Evolutionary conservation across 2,329 filamentous ascomycete genomes (phyloP).

Genomic region (Helminthosporium solani): DNA sequence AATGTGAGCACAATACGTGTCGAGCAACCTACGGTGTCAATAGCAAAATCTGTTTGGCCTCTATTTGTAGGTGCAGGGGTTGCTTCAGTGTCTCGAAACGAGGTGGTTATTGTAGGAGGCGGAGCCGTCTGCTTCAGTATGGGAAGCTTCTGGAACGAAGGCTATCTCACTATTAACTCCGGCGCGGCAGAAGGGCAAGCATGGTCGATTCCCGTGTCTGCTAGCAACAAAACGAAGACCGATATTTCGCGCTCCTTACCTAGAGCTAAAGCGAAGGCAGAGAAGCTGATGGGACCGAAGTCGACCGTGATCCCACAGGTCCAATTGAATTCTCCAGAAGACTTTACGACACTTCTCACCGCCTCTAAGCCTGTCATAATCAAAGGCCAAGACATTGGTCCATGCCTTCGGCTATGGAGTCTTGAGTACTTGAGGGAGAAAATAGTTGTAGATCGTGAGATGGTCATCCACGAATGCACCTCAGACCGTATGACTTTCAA

Average conservation of each 20-base stretch:
- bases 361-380: slow-evolving; percentile 65
- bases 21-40: slow-evolving; percentile 19
- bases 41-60: slow-evolving; percentile 52
- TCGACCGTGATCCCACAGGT: slow-evolving; percentile 52
- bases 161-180: slow-evolving; percentile 23
- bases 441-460: slow-evolving; percentile 48
- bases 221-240: neutral
- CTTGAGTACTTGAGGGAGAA: slow-evolving; percentile 64
- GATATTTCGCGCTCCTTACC: slow-evolving; percentile 5
- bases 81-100: slow-evolving; percentile 48
- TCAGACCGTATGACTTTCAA: slow-evolving; percentile 74
- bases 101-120: slow-evolving; percentile 69
- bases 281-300: slow-evolving; percentile 12
- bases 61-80: slow-evolving; percentile 70
- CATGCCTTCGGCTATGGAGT: slow-evolving; percentile 68
- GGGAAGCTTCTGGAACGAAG: slow-evolving; percentile 75
- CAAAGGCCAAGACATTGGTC: slow-evolving; percentile 64
- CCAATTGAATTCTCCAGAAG: slow-evolving; percentile 52
- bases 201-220: slow-evolving; percentile 16
- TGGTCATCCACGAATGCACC: slow-evolving; percentile 71
- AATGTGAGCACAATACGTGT: slow-evolving; percentile 20
- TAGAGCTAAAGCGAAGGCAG: slow-evolving; percentile 9
- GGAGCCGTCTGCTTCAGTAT: slow-evolving; percentile 90
- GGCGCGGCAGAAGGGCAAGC: slow-evolving; percentile 12
- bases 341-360: slow-evolving; percentile 62